phyloP scores from a whole-genome alignment of 495 filamentous ascomycete genomes.

The Penicillium ochrochloron region DNA sequence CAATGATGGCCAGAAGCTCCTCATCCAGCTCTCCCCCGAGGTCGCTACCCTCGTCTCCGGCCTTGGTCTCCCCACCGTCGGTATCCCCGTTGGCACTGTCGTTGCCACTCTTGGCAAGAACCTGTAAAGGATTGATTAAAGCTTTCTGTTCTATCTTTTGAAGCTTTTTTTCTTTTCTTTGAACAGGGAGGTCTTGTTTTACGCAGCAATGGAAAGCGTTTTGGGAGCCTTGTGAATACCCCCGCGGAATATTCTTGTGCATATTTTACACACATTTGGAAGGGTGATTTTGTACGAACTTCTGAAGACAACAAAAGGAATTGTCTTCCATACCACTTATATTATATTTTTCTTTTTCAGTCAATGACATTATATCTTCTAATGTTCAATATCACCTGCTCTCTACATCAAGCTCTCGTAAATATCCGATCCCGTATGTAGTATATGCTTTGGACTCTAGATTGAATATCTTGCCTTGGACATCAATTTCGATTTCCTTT shows the following conservation, averaged over 20 bases:
- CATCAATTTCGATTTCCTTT: too few relatives aligned
- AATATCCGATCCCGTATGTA: too few relatives aligned
- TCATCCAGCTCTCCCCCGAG: conserved; percentile 41
- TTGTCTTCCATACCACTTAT: conserved; percentile 13
- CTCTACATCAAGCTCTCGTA: background rate
- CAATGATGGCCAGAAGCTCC: conserved; percentile 39
- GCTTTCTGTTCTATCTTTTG: background rate
- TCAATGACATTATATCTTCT: conserved; percentile 20
- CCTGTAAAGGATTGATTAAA: conserved; percentile 33
- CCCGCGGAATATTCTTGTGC: conserved; percentile 22
- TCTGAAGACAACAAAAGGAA: conserved; percentile 8
- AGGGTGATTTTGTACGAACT: conserved; percentile 23
- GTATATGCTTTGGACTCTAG: too few relatives aligned
- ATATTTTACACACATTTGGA: conserved; percentile 25
- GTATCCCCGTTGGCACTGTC: conserved; percentile 38
- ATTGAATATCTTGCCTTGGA: too few relatives aligned
- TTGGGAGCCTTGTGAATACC: conserved; percentile 27
- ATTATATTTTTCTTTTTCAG: conserved; percentile 7
- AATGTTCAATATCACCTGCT: conserved; percentile 5
- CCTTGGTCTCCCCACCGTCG: conserved; percentile 43
- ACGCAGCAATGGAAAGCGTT: conserved; percentile 33
- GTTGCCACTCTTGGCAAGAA: conserved; percentile 42
- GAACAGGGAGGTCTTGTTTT: conserved; percentile 15
- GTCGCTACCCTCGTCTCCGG: conserved; percentile 42
- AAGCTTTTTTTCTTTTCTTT: background rate